phyloP scores from a whole-genome alignment of 257 asterid species.

The Ligustrum vulgare region DNA sequence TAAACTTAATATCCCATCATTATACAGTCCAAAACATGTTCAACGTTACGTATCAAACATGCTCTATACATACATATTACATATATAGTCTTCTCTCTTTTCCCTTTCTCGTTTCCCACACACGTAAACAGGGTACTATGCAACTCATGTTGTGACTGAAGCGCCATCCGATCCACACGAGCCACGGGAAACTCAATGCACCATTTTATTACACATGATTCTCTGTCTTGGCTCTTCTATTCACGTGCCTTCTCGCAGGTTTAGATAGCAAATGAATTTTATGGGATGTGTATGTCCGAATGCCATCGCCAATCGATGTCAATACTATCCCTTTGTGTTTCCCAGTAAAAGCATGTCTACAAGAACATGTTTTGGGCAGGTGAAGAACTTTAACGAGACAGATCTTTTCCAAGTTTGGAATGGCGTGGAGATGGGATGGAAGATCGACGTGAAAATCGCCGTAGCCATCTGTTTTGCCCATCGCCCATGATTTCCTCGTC shows the following conservation, averaged over 20 bases:
- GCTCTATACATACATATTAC: neutral
- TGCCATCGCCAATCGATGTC: constrained; percentile 24
- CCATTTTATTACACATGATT: neutral
- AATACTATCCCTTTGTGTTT: constrained; percentile 40
- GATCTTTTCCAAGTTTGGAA: constrained; percentile 62
- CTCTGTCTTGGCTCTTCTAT: neutral
- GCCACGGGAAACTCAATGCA: constrained; percentile 5
- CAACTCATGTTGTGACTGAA: constrained; percentile 42
- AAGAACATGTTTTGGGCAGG: constrained; percentile 42
- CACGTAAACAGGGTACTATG: neutral
- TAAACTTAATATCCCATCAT: neutral
- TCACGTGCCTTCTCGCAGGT: constrained; percentile 8
- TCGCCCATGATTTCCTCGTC: constrained; percentile 32
- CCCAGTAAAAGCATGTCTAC: constrained; percentile 29
- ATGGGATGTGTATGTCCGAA: constrained; percentile 33
- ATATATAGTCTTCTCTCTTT: neutral
- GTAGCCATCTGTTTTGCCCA: constrained; percentile 45
- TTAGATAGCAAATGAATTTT: constrained; percentile 30
- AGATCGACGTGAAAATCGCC: constrained; percentile 62
- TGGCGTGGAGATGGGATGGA: constrained; percentile 80
- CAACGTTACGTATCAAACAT: neutral
- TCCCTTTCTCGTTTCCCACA: neutral
- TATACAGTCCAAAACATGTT: too few species aligned
- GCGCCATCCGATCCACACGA: constrained; percentile 54
- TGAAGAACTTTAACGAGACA: constrained; percentile 50